Base-by-base conservation (phyloP, 2,329 filamentous ascomycete species). In the Ascochyta viciae-villosae region DNA sequence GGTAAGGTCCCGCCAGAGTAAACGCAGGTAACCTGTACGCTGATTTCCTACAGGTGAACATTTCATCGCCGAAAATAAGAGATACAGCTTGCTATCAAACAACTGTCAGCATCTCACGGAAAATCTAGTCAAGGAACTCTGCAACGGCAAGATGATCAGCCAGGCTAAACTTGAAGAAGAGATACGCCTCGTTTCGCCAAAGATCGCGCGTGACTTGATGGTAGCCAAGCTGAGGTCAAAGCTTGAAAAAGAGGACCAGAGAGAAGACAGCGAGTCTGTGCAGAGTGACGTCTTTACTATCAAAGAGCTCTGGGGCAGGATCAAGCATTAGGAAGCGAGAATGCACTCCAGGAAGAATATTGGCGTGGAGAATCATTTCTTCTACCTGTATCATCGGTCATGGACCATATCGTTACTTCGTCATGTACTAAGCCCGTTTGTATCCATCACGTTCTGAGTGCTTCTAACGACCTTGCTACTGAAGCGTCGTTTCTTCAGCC, bases 41-140 rank as follows among this genome's bases (percentile, higher is more conserved):
- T 53, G 16, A 58, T 37, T 8, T 3, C n/a, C 16, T 12, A 3
- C 19, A 58, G 55, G 55, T 3, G 50, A 58, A 39, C 7, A 37
- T 3, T 58, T 58, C 42, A 54, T 58, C 12, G 42, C 50, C 13
- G 43, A 47, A 26, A 58, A 58, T n/a, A 54, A 51, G 22, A 50
- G 55, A 10, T 58, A 58, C 33, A 58, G 48, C 10, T 22, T 58
- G 10, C 19, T 54, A 1, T 58, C 55, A 6, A 58, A 58, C 38
- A 58, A 58, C 22, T 58, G 55, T 31, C 55, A 58, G 26, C 55
- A 58, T 16, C 55, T 58, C 12, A 54, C 55, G 3, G 55, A 54
- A 33, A 54, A 50, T 15, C 50, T 58, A 2, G n/a, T 58, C 3
- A 26, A 19, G 23, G 50, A 58, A 31, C 50, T 58, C 0, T 58